These are phyloP conservation scores for Claviceps paspali DNA, from an alignment of 2,329 filamentous ascomycete species.

Conservation along the genomic window DNA sequence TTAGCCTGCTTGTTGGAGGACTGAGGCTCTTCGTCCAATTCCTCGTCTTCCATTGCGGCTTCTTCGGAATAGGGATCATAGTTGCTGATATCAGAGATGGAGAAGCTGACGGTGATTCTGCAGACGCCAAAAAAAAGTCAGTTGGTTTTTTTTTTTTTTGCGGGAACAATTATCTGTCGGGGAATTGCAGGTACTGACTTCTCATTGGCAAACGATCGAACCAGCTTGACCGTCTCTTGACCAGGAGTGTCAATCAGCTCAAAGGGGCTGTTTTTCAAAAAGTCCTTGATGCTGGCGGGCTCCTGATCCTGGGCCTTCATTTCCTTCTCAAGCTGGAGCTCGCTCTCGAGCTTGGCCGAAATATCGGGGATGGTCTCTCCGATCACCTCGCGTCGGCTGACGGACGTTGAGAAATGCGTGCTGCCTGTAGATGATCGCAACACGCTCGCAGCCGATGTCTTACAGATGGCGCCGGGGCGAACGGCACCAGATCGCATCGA, in stretches of 20 bases:
- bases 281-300: slow-evolving; percentile 70
- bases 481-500: slow-evolving; percentile 32
- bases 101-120: slow-evolving; percentile 30
- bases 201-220: slow-evolving; percentile 73
- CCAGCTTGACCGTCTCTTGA: slow-evolving; percentile 75
- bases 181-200: slow-evolving; percentile 59
- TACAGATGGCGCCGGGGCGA: slow-evolving; percentile 33
- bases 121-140: background rate
- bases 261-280: slow-evolving; percentile 73
- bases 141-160: background rate
- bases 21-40: slow-evolving; percentile 27
- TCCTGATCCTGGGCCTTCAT: slow-evolving; percentile 58
- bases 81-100: slow-evolving; percentile 25
- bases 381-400: slow-evolving; percentile 24
- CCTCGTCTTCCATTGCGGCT: slow-evolving; percentile 23
- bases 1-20: slow-evolving; percentile 40
- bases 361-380: slow-evolving; percentile 61
- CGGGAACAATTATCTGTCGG: too few species aligned
- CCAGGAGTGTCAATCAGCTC: slow-evolving; percentile 70
- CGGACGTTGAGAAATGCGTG: slow-evolving; percentile 32
- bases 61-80: slow-evolving; percentile 24
- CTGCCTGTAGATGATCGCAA: slow-evolving; percentile 20
- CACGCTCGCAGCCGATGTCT: slow-evolving; percentile 23
- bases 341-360: slow-evolving; percentile 68
- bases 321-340: slow-evolving; percentile 71